Conservation (phyloP, 1,284 basidiomycete genomes). For the Heterobasidion occidentale region DNA sequence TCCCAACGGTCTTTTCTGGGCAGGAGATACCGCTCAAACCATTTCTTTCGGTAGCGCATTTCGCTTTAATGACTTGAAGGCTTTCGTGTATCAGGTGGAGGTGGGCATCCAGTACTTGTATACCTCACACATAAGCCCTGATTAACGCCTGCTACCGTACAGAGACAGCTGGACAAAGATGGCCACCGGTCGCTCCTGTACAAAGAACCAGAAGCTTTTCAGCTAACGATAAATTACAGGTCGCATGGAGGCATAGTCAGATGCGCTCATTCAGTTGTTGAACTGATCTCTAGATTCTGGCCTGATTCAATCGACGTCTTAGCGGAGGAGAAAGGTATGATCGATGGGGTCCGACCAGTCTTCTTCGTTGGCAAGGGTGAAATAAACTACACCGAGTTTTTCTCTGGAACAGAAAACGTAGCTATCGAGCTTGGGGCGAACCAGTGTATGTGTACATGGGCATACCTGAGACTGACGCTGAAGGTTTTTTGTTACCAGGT, state of each 20-base stretch:
- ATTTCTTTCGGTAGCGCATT: constrained; percentile 69
- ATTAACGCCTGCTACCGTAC: no score
- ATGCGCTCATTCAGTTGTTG: constrained; percentile 55
- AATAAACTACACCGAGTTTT: no score
- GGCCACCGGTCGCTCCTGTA: no score
- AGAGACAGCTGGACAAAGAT: no score
- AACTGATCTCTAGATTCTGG: constrained; percentile 56
- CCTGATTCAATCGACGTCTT: constrained; percentile 58
- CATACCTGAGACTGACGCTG: no score
- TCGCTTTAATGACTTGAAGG: constrained; percentile 63
- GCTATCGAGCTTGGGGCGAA: no score
- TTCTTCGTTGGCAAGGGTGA: constrained; percentile 49
- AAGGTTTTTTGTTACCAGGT: neutral
- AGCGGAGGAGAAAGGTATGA: constrained; percentile 46
- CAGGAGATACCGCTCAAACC: constrained; percentile 74
- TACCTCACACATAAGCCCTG: no score
- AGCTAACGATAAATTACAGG: constrained; percentile 59
- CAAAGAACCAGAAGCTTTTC: constrained; percentile 40
- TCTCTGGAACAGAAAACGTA: no score
- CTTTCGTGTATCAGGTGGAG: constrained; percentile 55
- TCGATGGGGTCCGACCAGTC: constrained; percentile 50
- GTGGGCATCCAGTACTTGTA: constrained; percentile 20
- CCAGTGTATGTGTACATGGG: no score
- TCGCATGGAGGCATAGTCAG: constrained; percentile 61
- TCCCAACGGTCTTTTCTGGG: constrained; percentile 66